phyloP scores from a whole-genome alignment of 768 basidiomycete genomes.

The Tylopilus intermedius region DNA sequence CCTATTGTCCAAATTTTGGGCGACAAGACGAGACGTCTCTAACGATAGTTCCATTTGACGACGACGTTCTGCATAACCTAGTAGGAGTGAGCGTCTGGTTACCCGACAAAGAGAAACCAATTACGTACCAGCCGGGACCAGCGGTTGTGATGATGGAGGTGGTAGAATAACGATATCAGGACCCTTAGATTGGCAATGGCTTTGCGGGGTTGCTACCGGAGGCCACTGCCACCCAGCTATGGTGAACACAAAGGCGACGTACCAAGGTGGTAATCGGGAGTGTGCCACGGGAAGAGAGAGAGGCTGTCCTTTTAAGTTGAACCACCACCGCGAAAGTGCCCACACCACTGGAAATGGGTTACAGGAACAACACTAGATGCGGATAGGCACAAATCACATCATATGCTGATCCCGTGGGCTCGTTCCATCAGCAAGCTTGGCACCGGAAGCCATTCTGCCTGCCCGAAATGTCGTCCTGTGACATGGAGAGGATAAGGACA shows the following conservation, averaged over 20 bases:
- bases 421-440: constrained; percentile 3
- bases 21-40: constrained; percentile 57
- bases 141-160: neutral
- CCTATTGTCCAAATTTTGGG: constrained; percentile 46
- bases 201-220: neutral
- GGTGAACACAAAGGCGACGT: neutral
- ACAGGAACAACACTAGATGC: constrained; percentile 4
- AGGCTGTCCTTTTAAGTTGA: constrained; percentile 10
- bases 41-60: constrained; percentile 53
- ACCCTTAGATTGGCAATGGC: neutral
- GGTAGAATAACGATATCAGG: neutral
- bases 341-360: constrained; percentile 11
- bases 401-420: neutral
- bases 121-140: constrained; percentile 10
- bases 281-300: neutral
- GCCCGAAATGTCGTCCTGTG: constrained; percentile 3
- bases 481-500: constrained; percentile 9
- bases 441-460: neutral
- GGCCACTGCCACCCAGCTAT: neutral
- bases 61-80: constrained; percentile 34
- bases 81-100: neutral
- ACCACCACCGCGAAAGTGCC: neutral
- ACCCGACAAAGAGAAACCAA: neutral
- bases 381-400: constrained; percentile 19
- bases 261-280: constrained; percentile 1